These are phyloP conservation scores for Talaromyces sp. DNA, from an alignment of 2,329 filamentous ascomycete genomes.

Conservation along the genomic window DNA sequence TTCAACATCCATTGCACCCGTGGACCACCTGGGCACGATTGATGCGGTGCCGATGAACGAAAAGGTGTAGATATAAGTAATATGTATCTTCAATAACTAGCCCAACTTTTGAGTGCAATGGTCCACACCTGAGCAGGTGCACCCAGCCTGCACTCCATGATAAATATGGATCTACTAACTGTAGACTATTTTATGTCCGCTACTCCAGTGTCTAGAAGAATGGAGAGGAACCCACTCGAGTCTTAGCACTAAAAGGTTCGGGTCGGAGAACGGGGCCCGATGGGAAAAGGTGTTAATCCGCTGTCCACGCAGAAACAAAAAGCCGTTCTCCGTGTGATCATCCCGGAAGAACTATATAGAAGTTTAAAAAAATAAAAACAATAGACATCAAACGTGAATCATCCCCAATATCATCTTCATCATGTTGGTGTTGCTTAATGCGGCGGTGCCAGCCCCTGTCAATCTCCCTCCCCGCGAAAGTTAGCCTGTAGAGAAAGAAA, in stretches of 20 bases:
- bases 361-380: constrained; percentile 9
- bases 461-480: constrained; percentile 36
- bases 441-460: constrained; percentile 41
- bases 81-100: no score
- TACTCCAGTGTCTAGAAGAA: no score
- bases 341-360: constrained; percentile 31
- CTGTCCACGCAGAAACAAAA: constrained; percentile 46
- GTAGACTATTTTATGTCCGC: no score
- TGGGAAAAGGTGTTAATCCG: constrained; percentile 48
- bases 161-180: no score
- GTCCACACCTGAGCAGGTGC: no score
- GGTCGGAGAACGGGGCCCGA: constrained; percentile 16
- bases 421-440: constrained; percentile 38
- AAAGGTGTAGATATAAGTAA: no score
- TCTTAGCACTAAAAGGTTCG: not conserved
- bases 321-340: constrained; percentile 43
- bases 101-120: no score
- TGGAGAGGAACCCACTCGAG: not conserved
- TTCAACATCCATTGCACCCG: no score
- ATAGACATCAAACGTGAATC: constrained; percentile 5
- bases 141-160: no score
- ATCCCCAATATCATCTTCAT: constrained; percentile 12
- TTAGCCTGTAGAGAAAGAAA: constrained; percentile 37
- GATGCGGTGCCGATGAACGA: no score
- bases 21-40: no score